Percentiles rank a stretch among this genome's conserved stretches.
Conservation (phyloP, 2,329 filamentous ascomycete species). For the Sclerotinia sclerotiorum region DNA sequence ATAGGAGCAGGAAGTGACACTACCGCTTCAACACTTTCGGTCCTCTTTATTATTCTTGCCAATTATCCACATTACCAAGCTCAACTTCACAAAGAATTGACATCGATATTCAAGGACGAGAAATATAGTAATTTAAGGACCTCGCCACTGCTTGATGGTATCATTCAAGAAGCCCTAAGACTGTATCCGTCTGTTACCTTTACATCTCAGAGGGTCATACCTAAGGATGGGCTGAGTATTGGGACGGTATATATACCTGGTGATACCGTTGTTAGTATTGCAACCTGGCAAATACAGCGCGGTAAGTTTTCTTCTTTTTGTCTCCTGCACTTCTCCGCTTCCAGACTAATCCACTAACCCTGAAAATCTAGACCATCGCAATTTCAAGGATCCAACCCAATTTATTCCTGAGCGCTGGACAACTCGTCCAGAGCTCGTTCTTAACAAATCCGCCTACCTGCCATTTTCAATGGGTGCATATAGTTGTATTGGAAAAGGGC, state of each 20-base stretch:
- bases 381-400: slow-evolving; percentile 27
- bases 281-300: slow-evolving; percentile 26
- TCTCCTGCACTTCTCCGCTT: too few relatives aligned
- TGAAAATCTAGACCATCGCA: not conserved
- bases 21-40: slow-evolving; percentile 44
- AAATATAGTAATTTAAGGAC: slow-evolving; percentile 23
- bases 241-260: slow-evolving; percentile 5
- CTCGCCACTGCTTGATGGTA: slow-evolving; percentile 1
- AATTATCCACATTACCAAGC: slow-evolving; percentile 23
- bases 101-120: slow-evolving; percentile 15
- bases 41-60: slow-evolving; percentile 43
- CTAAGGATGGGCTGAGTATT: not conserved
- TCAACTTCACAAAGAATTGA: slow-evolving; percentile 28
- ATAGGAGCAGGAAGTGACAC: slow-evolving; percentile 47
- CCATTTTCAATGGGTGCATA: slow-evolving; percentile 32
- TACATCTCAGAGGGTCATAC: slow-evolving; percentile 25
- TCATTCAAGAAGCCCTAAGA: slow-evolving; percentile 31
- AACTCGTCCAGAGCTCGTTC: slow-evolving; percentile 28
- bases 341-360: not conserved
- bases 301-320: slow-evolving; percentile 14
- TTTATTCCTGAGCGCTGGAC: slow-evolving; percentile 42
- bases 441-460: slow-evolving; percentile 36
- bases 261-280: slow-evolving; percentile 23
- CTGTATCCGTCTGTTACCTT: slow-evolving; percentile 27
- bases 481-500: slow-evolving; percentile 39